Evolutionary conservation across 176 grass and related monocot genomes (phyloP).

Genomic region (Raddia guianensis): DNA sequence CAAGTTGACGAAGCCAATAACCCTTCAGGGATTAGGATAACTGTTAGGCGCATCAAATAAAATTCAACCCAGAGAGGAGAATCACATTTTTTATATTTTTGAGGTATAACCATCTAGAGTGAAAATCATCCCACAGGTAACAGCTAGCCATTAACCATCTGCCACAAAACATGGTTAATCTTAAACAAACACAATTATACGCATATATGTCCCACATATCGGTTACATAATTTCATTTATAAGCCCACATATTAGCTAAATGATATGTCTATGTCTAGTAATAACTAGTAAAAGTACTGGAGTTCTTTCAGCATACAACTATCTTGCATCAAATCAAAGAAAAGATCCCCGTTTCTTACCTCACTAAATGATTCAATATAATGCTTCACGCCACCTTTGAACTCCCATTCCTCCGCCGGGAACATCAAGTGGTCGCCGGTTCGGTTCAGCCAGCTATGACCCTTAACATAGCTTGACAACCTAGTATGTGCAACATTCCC

Average conservation of each 20-base stretch:
- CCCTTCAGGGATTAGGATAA: constrained; percentile 18
- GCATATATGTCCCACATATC: not conserved
- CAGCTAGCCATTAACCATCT: not conserved
- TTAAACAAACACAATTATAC: not conserved
- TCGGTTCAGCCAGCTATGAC: constrained; percentile 74
- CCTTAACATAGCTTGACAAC: constrained; percentile 65
- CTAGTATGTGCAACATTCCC: constrained; percentile 77
- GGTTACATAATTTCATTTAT: not conserved
- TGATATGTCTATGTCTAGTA: not conserved
- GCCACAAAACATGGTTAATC: constrained; percentile 1
- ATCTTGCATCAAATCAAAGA: constrained; percentile 20
- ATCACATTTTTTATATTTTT: not conserved
- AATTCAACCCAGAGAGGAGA: not conserved
- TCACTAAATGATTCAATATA: constrained; percentile 85
- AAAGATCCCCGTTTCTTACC: constrained; percentile 50
- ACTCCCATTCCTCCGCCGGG: constrained; percentile 62
- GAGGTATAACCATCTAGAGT: not conserved
- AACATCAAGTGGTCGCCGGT: constrained; percentile 66
- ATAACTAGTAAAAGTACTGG: not conserved
- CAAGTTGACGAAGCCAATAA: constrained; percentile 1
- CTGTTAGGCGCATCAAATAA: not conserved
- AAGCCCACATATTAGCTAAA: not conserved
- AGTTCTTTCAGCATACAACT: constrained; percentile 22
- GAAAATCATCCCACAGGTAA: constrained; percentile 1
- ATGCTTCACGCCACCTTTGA: constrained; percentile 74